Base-by-base conservation (phyloP, 805 yeast species). In the Yamadazyma tumulicola region DNA sequence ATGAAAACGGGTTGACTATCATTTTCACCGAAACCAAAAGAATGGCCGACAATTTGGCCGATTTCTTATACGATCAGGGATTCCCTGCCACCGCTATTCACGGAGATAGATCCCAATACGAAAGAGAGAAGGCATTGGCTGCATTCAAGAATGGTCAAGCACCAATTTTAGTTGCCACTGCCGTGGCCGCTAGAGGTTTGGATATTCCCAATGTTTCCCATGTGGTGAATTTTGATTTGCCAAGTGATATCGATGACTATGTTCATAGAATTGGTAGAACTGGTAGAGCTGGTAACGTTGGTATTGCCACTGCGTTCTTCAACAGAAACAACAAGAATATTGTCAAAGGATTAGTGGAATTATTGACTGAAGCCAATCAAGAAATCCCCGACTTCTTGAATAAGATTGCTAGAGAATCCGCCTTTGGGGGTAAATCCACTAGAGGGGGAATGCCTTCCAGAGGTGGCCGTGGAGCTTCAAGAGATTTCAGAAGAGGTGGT, bases 241-340 rank as follows among this genome's bases (percentile, higher is more conserved):
- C 98, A 63, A 73, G 83, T 59, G 97, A 93, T 65, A 85, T 93
- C 56, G 98, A 93, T 66, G 98, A 93, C 68, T 93, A 93, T 61
- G 98, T 93, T 41, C 98, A 93, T 74, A 85, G 98, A 74, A 93
- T 93, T 61, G 98, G 98, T 79, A 91, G 98, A 81, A 93, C 99
- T 58, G 99, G 98, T 70, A 93, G 99, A 81, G 99, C 99, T 55
- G 98, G 98, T 77, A 93, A 93, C 73, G 81, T 84, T 44, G 99
- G 99, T 85, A 75, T 85, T 53, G 97, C 99, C 47, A 89, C 97
- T 49, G 95, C 99, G 33, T 93, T 93, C 74, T 86, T 93, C 71
- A 93, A 93, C 83, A 85, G 97, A 72, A 84, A 83, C 62, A 93
- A 88, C 79, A 79, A 75, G 58, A 88, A 88, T 58, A 75, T 94